Conservation (phyloP, 345 rosid genomes). For the Punica granatum region DNA sequence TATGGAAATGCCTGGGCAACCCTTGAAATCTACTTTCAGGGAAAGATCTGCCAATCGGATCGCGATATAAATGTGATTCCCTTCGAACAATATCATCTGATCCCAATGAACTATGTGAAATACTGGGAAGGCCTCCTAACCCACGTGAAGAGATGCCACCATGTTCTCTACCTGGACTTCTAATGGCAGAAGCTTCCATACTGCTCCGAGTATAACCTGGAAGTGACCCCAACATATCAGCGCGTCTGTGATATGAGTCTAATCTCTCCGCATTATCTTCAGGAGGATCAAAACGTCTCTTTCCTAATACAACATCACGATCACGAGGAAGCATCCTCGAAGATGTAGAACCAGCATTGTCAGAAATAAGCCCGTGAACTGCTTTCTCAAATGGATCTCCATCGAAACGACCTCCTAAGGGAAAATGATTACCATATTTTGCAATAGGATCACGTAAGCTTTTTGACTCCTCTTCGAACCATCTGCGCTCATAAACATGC, state of each 20-base stretch:
- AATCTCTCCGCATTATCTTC: slow-evolving; percentile 29
- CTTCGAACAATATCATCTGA: slow-evolving; percentile 36
- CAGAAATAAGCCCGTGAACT: slow-evolving; percentile 29
- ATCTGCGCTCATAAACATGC: slow-evolving; percentile 23
- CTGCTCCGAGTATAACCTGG: slow-evolving; percentile 32
- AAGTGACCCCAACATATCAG: slow-evolving; percentile 29
- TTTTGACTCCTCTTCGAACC: slow-evolving; percentile 39
- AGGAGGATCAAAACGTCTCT: slow-evolving; percentile 33
- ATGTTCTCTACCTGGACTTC: slow-evolving; percentile 54
- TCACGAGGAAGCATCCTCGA: slow-evolving; percentile 37
- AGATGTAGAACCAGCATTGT: slow-evolving; percentile 27
- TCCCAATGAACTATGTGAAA: slow-evolving; percentile 10
- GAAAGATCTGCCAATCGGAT: slow-evolving; percentile 21
- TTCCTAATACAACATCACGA: slow-evolving; percentile 22
- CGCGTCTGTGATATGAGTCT: slow-evolving; percentile 22
- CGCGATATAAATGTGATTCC: slow-evolving; percentile 31
- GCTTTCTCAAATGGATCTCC: slow-evolving; percentile 21
- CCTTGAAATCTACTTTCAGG: slow-evolving; percentile 36
- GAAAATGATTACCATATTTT: slow-evolving; percentile 25
- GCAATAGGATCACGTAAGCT: slow-evolving; percentile 33
- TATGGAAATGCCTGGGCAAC: slow-evolving; percentile 29
- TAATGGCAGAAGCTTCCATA: slow-evolving; percentile 33
- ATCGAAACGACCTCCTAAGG: slow-evolving; percentile 36
- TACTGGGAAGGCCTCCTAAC: slow-evolving; percentile 32
- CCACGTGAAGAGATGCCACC: slow-evolving; percentile 25